Base-by-base conservation (phyloP, 2,329 filamentous ascomycete genomes). In the Endoconidiophora laricicola region DNA sequence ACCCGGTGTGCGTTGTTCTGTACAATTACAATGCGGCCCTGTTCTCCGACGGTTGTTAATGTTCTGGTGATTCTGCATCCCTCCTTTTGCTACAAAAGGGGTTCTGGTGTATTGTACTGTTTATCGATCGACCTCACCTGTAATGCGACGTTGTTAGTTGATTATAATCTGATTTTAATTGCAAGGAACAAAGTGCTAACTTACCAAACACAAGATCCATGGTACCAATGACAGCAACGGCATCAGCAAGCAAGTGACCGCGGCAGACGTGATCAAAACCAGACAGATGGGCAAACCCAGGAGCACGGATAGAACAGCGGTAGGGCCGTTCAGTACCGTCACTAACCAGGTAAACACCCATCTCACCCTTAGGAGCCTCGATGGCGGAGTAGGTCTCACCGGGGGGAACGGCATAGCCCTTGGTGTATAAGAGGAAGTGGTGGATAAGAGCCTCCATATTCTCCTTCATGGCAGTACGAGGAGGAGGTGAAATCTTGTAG, bases 391-490 rank as follows among this genome's bases (percentile, higher is more conserved):
- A 98, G 4, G 91, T 98, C 74, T 98, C 91, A 55, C 91, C 93
- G 6, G 93, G 91, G 41, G 91, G 91, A 3, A 98, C 91, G 42
- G 86, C 78, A 68, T 98, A 98, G 53, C 91, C 91, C 77, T 98
- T 98, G 66, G 88, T 96, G 73, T 90, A 98, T 49, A 98, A 80
- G 57, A 98, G 71, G 76, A 98, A 98, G 73, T 98, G 91, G 71
- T 98, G 91, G 64, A 98, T 98, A 41, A 98, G 78, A 38, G 91
- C 88, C 71, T 98, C 91, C 93, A 98, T 98, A 73, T 98, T 98
- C 78, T 98, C 91, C 78, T 98, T 98, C 91, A 98, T 98, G 61
- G 91, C 91, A 42, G 86, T 75, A 62, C 91, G 81, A n/a, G 91
- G 93, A 55, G 91, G 91, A 20, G 91, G 91, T 2, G 86, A 83